Evolutionary conservation across 2,329 filamentous ascomycete species (phyloP).

Genomic region (Fusarium sp.): DNA sequence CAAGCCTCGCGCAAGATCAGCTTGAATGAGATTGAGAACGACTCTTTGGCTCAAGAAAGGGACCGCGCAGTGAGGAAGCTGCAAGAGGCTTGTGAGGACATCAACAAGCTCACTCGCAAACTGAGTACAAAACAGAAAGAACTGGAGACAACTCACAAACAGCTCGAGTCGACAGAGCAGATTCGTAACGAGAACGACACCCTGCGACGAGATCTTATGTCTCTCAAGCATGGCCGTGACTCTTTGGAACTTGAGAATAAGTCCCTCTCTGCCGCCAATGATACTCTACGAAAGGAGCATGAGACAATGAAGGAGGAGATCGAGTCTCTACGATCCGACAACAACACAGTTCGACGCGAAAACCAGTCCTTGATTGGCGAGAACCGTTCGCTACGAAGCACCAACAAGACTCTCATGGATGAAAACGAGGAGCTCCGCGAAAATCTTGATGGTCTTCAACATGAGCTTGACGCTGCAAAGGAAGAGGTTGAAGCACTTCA

Average conservation of each 20-base stretch:
- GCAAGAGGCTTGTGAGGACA: constrained; percentile 70
- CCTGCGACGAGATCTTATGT: constrained; percentile 57
- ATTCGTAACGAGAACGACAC: constrained; percentile 55
- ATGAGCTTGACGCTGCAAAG: constrained; percentile 57
- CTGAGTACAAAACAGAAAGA: constrained; percentile 58
- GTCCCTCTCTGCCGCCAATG: constrained; percentile 57
- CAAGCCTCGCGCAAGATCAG: constrained; percentile 72
- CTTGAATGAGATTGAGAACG: constrained; percentile 72
- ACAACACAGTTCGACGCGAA: constrained; percentile 56
- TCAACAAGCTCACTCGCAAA: constrained; percentile 62
- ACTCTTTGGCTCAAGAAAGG: constrained; percentile 72
- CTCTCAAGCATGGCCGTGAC: constrained; percentile 55
- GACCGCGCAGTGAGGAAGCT: constrained; percentile 74
- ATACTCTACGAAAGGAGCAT: constrained; percentile 53
- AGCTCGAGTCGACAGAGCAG: constrained; percentile 57
- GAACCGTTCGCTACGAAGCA: constrained; percentile 59
- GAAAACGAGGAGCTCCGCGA: constrained; percentile 61
- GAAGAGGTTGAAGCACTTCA: constrained; percentile 57
- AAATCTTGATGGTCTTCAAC: constrained; percentile 55
- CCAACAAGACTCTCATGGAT: constrained; percentile 56
- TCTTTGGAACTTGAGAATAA: constrained; percentile 57
- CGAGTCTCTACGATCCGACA: constrained; percentile 58
- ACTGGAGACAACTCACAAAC: constrained; percentile 57
- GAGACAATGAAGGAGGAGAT: constrained; percentile 55
- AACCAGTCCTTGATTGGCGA: constrained; percentile 59